A percentile compares a stretch with the other conserved stretches of the same genome.
Evolutionary conservation across 139 green algal species (phyloP).

Genomic region (Pleodorina starrii): DNA sequence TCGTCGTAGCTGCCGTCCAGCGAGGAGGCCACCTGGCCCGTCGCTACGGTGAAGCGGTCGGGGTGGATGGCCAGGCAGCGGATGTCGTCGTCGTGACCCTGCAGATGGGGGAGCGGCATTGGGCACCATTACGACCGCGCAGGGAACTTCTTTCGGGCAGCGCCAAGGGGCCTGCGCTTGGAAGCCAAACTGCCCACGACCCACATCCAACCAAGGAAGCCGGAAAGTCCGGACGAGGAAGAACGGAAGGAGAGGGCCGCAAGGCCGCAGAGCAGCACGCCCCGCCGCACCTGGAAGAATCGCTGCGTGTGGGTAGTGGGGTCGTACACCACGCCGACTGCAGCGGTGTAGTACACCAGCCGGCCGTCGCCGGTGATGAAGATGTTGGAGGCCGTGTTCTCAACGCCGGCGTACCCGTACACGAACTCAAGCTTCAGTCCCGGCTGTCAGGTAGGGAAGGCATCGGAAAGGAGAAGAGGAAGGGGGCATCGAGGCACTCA

Average conservation of each 20-base stretch:
- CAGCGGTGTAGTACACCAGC: conserved; percentile 80
- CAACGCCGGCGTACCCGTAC: conserved; percentile 74
- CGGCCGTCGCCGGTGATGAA: conserved; percentile 66
- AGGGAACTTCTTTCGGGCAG: too few species aligned
- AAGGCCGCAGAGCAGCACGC: too few species aligned
- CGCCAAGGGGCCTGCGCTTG: too few species aligned
- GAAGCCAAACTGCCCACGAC: too few species aligned
- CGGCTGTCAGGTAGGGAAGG: conserved; percentile 44
- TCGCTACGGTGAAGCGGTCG: conserved; percentile 64
- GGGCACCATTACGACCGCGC: background rate
- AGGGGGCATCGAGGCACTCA: too few species aligned
- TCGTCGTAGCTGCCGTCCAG: conserved; percentile 45
- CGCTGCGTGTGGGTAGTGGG: conserved; percentile 68
- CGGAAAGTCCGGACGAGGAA: too few species aligned
- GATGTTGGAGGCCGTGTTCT: conserved; percentile 70
- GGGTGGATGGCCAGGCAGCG: conserved; percentile 71
- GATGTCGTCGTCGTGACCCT: conserved; percentile 86
- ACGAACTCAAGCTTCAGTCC: conserved; percentile 80
- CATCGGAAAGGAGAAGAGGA: too few species aligned
- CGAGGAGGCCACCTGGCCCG: conserved; percentile 59
- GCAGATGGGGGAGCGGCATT: too few species aligned
- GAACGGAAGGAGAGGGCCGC: too few species aligned
- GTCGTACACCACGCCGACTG: conserved; percentile 80
- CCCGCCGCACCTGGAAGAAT: conserved; percentile 73
- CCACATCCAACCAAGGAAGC: too few species aligned